Conservation (phyloP, 805 yeast species). For the Saturnispora bothae region DNA sequence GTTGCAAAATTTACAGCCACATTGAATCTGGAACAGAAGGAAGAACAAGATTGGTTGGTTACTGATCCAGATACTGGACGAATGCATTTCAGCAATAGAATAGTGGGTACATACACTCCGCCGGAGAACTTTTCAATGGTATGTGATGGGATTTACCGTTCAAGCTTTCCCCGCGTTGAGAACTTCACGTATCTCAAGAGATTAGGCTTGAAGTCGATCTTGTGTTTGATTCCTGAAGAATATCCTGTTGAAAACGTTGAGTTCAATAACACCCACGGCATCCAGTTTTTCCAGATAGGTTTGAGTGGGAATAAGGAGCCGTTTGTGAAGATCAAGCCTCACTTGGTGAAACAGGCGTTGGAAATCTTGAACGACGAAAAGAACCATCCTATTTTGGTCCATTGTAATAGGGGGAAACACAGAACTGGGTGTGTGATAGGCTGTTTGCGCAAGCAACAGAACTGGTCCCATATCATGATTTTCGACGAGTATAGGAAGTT, state of each 20-base stretch:
- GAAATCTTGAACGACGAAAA: constrained; percentile 72
- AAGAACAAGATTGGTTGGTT: constrained; percentile 1
- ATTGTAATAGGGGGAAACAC: constrained; percentile 95
- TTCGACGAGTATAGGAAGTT: constrained; percentile 92
- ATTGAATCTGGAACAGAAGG: neutral
- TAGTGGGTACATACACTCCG: constrained; percentile 32
- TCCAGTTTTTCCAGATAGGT: constrained; percentile 75
- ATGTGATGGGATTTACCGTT: constrained; percentile 65
- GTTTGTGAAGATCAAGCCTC: constrained; percentile 61
- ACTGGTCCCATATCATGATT: constrained; percentile 89
- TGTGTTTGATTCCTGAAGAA: constrained; percentile 84
- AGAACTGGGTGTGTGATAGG: constrained; percentile 96
- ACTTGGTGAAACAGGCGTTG: constrained; percentile 67
- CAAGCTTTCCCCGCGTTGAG: constrained; percentile 81
- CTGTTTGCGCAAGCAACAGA: constrained; percentile 76
- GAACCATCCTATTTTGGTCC: constrained; percentile 87
- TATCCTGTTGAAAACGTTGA: constrained; percentile 70
- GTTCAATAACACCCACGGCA: constrained; percentile 50
- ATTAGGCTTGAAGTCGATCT: constrained; percentile 57
- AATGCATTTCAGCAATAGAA: constrained; percentile 7
- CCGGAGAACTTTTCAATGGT: constrained; percentile 93
- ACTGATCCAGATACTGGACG: constrained; percentile 6
- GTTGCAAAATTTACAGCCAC: constrained; percentile 15
- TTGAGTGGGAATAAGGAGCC: constrained; percentile 95
- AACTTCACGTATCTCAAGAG: constrained; percentile 61